These are phyloP conservation scores for Gossypium lobatum DNA, from an alignment of 441 rosid species.

Conservation along the genomic window DNA sequence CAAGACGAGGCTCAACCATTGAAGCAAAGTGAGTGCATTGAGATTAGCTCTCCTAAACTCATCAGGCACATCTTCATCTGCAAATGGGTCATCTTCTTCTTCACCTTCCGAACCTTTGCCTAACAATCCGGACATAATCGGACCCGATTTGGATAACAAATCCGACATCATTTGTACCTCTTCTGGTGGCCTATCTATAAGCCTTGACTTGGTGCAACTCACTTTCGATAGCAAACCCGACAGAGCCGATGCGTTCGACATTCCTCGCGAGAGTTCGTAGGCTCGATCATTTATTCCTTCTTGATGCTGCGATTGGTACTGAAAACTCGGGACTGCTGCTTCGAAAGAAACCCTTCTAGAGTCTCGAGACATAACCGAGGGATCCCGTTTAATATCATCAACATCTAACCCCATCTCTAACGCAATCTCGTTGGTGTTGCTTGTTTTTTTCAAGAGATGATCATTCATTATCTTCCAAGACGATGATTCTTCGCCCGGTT, in stretches of 20 bases:
- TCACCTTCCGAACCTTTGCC: constrained; percentile 22
- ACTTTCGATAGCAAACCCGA: constrained; percentile 32
- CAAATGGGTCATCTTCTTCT: constrained; percentile 52
- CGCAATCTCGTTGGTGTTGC: constrained; percentile 41
- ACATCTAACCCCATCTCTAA: constrained; percentile 58
- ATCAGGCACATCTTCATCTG: constrained; percentile 60
- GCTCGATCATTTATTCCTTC: constrained; percentile 3
- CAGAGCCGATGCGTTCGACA: constrained; percentile 32
- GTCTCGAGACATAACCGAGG: neutral
- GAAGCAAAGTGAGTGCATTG: constrained; percentile 37
- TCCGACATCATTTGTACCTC: constrained; percentile 33
- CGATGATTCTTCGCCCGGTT: constrained; percentile 18
- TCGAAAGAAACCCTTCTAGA: constrained; percentile 43
- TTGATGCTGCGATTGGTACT: constrained; percentile 9
- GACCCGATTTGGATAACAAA: constrained; percentile 39
- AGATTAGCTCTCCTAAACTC: constrained; percentile 29
- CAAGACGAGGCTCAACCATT: constrained; percentile 56
- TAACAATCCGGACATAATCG: constrained; percentile 35
- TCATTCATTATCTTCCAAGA: constrained; percentile 28
- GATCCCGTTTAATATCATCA: constrained; percentile 28
- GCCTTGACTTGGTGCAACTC: constrained; percentile 52
- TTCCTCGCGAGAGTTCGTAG: constrained; percentile 31
- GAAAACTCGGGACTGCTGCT: constrained; percentile 25
- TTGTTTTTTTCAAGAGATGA: constrained; percentile 27
- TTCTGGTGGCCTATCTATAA: constrained; percentile 43